phyloP scores from a whole-genome alignment of 768 basidiomycete genomes.

The Serpula lacrymans region DNA sequence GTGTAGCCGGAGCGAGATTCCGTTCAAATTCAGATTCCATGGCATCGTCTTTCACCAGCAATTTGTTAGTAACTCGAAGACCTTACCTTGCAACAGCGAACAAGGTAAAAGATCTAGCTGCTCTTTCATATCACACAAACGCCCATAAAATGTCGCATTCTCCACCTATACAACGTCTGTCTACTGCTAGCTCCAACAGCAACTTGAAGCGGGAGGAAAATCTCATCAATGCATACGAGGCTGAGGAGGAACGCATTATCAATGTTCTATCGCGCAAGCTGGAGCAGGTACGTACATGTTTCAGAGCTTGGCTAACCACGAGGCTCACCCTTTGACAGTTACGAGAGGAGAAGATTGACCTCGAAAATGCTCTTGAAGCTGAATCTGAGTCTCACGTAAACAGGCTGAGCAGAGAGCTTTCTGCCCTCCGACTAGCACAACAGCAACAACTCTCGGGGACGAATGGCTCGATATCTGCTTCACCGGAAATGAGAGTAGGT shows the following conservation, averaged over 20 bases:
- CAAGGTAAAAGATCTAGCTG: too few relatives aligned
- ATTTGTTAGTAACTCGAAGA: too few relatives aligned
- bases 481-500: conserved; percentile 19
- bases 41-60: too few relatives aligned
- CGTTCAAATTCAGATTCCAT: too few relatives aligned
- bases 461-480: conserved; percentile 24
- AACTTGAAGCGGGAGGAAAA: conserved; percentile 57
- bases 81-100: too few relatives aligned
- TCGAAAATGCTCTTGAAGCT: conserved; percentile 80
- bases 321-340: conserved; percentile 43
- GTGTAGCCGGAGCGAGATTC: too few relatives aligned
- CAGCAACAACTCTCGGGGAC: conserved; percentile 34
- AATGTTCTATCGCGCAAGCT: conserved; percentile 80
- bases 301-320: conserved; percentile 2
- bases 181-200: conserved; percentile 49
- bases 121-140: too few relatives aligned
- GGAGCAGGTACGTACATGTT: conserved; percentile 59
- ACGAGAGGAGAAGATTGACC: conserved; percentile 78
- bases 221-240: conserved; percentile 85
- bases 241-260: conserved; percentile 86
- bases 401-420: conserved; percentile 65
- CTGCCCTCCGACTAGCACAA: conserved; percentile 59
- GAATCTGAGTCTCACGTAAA: conserved; percentile 87
- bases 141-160: conserved; percentile 31
- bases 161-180: conserved; percentile 58